These are phyloP conservation scores for Naegleria gruberi DNA, from an alignment of 208 protist genomes.

Conservation along the genomic window DNA sequence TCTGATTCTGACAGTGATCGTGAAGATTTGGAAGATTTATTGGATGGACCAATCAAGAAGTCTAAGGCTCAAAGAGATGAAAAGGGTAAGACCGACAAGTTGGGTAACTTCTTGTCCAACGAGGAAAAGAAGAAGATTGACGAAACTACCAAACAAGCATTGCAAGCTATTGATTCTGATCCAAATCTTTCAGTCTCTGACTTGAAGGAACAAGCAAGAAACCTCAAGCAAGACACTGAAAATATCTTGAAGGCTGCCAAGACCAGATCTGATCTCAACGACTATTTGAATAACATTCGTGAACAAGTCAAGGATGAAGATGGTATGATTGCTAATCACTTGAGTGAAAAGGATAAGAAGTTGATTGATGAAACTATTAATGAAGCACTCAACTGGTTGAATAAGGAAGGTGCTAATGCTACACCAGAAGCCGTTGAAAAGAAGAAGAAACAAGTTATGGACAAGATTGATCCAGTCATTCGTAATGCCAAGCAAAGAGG, in stretches of 20 bases:
- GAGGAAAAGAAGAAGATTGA: background rate
- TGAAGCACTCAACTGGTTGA: slow-evolving; percentile 58
- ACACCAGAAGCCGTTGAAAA: background rate
- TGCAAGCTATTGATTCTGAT: background rate
- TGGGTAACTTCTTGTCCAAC: background rate
- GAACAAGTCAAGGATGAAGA: background rate
- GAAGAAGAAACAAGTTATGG: background rate
- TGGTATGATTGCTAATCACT: background rate
- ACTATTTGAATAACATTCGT: background rate
- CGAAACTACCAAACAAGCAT: background rate
- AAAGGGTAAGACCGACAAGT: background rate
- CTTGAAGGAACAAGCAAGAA: background rate
- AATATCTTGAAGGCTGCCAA: background rate
- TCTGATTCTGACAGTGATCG: background rate
- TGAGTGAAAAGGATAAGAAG: background rate
- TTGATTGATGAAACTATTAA: background rate
- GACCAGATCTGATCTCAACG: background rate
- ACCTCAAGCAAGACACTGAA: background rate
- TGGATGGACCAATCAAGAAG: background rate
- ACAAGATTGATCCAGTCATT: background rate
- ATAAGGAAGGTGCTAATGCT: slow-evolving; percentile 26
- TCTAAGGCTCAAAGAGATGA: background rate
- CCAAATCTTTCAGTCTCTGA: background rate
- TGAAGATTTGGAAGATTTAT: background rate
- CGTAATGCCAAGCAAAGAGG: background rate